Conservation (phyloP, 306 rosid species). For the Pyrus pyrifolia region DNA sequence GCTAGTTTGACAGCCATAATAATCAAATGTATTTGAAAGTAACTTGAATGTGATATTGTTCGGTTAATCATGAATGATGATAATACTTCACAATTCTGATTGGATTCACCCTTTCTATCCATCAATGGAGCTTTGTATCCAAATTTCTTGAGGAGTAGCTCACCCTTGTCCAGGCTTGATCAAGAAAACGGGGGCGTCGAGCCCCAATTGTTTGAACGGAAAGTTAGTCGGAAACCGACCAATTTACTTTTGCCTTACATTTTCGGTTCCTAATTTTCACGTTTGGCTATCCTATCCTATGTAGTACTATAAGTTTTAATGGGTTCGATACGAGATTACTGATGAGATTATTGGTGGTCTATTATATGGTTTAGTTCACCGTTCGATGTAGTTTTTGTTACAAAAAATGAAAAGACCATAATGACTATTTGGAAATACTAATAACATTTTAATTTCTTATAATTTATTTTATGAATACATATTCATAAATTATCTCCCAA, state of each 20-base stretch:
- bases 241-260: neutral
- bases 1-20: conserved; percentile 47
- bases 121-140: neutral
- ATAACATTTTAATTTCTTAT: no score
- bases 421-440: no score
- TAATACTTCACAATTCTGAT: conserved; percentile 17
- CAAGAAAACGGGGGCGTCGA: neutral
- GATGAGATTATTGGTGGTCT: no score
- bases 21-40: conserved; percentile 58
- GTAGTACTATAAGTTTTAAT: neutral
- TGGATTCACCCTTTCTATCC: neutral
- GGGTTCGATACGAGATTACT: no score
- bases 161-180: no score
- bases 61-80: conserved; percentile 23
- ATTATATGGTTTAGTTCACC: neutral
- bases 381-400: no score
- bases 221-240: neutral
- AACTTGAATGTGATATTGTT: conserved; percentile 30
- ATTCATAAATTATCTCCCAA: no score
- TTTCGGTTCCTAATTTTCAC: no score
- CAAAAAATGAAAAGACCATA: neutral
- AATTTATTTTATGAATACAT: no score
- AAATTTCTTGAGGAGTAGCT: neutral
- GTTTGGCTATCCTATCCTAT: neutral
- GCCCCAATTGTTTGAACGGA: neutral